Base-by-base conservation (phyloP, 2,329 filamentous ascomycete genomes). In the Colletotrichum shisoi region DNA sequence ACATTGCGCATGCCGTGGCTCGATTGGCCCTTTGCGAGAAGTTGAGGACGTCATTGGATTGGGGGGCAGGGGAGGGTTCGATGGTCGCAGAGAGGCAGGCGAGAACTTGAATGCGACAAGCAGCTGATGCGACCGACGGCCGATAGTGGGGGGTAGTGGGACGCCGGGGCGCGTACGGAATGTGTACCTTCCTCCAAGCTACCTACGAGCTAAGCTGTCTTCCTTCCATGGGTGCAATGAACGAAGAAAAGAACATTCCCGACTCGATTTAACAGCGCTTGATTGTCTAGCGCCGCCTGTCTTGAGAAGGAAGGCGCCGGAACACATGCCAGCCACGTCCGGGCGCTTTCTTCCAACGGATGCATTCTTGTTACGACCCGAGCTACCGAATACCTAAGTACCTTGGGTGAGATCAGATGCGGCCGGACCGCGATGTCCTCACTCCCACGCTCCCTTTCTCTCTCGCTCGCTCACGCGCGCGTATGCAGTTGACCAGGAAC, bases 21-120 rank as follows among this genome's bases (percentile, higher is more conserved):
- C 17, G 15, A 51, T 19, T 11, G 31, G 37, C 42, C 19, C 21
- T 34, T 45, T 46, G 11, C n/a, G 8, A 46, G 54, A 44, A 57
- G 54, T 24, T 40, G 24, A 67, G 64, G 60, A 67, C 64, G 64
- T 67, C 64, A 67, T 64, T 59, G 59, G 15, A 37, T n/a, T 12
- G 21, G 15, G 19, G 34, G 11, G 52, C 13, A 12, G 46, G n/a
- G 24, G n/a, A 27, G 48, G 17, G 48, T 11, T 31, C 7, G 39
- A 44, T 57, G 53, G 40, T 40, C 54, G 45, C 39, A 57, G 27
- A 57, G 27, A 24, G 48, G 34, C 39, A 48, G 56, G 31, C n/a
- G 56, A 58, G 59, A 27, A 42, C 45, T 27, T 63, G 61, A 57
- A 58, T 34, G 56, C 56, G 44, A 58, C 56, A 48, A 49, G 56